Percentiles rank a stretch among this genome's conserved stretches.
Conservation (phyloP, 1,139 yeast species). For the Hyphopichia buzzinii region DNA sequence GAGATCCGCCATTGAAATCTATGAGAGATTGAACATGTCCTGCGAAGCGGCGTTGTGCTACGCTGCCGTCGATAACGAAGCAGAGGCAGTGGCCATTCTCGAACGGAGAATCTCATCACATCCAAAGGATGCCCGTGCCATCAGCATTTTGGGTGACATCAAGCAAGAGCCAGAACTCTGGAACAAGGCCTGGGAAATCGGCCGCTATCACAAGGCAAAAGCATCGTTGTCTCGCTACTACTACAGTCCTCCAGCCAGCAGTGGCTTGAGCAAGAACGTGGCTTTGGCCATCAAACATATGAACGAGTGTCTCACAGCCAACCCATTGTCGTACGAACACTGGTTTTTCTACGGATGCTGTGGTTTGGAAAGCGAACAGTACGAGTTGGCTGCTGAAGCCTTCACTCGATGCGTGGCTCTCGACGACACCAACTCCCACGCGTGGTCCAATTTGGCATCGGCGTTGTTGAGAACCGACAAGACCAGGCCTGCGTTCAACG, state of each 20-base stretch:
- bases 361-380: conserved; percentile 73
- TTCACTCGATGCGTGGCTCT: conserved; percentile 87
- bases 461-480: conserved; percentile 67
- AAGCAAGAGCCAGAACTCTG: conserved; percentile 74
- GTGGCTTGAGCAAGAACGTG: conserved; percentile 54
- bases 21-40: conserved; percentile 72
- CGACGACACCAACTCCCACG: conserved; percentile 76
- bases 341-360: conserved; percentile 95
- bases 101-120: conserved; percentile 49
- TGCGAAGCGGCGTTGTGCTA: conserved; percentile 89
- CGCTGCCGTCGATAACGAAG: conserved; percentile 79
- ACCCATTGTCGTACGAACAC: conserved; percentile 77
- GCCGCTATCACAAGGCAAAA: conserved; percentile 82
- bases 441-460: conserved; percentile 95
- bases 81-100: conserved; percentile 62
- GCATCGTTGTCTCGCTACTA: conserved; percentile 74
- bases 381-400: conserved; percentile 84
- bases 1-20: conserved; percentile 86
- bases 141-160: conserved; percentile 84
- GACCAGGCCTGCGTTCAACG: conserved; percentile 75
- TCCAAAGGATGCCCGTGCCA: conserved; percentile 81
- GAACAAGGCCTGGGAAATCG: conserved; percentile 86
- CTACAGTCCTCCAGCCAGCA: conserved; percentile 60
- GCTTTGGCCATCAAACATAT: conserved; percentile 62
- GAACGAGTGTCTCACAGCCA: conserved; percentile 68